phyloP scores from a whole-genome alignment of 2,329 filamentous ascomycete genomes.

The Akanthomyces dipterigenus region DNA sequence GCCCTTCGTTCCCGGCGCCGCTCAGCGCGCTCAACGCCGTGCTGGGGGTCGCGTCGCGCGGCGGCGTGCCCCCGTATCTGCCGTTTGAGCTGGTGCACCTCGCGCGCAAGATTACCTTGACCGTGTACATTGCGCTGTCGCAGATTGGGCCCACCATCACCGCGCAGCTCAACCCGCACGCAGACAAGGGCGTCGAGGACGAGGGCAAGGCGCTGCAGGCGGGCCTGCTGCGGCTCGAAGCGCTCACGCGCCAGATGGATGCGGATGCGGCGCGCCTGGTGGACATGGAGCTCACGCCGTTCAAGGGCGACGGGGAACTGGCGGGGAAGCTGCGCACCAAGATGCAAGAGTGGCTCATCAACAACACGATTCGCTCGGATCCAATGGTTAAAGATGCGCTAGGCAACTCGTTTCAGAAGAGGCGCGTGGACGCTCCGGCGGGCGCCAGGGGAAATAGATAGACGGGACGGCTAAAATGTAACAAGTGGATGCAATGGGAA shows the following conservation, averaged over 20 bases:
- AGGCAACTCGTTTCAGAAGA: constrained; percentile 56
- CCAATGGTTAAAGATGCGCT: constrained; percentile 78
- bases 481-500: neutral
- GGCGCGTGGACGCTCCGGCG: constrained; percentile 54
- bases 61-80: constrained; percentile 55
- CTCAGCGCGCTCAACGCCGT: constrained; percentile 40
- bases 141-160: constrained; percentile 67
- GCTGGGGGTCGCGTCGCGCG: constrained; percentile 25
- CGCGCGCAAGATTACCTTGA: constrained; percentile 68
- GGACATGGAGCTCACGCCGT: constrained; percentile 75
- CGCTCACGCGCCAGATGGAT: constrained; percentile 53
- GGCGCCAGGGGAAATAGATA: constrained; percentile 50
- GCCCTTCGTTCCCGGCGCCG: constrained; percentile 43
- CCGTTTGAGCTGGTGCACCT: constrained; percentile 80
- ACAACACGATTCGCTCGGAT: constrained; percentile 75
- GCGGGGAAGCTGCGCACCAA: constrained; percentile 55
- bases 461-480: neutral
- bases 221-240: constrained; percentile 61
- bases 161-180: constrained; percentile 19
- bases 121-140: constrained; percentile 74
- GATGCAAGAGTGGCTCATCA: constrained; percentile 79
- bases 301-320: constrained; percentile 62
- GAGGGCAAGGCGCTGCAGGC: constrained; percentile 47
- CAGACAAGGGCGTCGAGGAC: constrained; percentile 19
- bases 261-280: constrained; percentile 64